phyloP scores from a whole-genome alignment of 106 monocot genomes.

The Iris macrosiphon region DNA sequence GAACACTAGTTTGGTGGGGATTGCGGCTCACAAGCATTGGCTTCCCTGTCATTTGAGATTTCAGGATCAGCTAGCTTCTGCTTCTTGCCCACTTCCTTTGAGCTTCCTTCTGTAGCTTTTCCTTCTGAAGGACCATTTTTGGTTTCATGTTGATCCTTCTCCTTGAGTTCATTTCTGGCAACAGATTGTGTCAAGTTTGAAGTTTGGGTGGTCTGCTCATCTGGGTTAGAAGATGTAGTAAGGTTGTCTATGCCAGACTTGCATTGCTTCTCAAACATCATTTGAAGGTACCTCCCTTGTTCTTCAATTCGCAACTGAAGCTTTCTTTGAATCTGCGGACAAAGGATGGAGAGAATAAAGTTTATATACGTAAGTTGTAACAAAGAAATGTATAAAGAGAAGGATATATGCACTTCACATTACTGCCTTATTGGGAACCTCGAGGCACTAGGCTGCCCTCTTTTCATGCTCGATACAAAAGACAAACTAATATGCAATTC shows the following conservation, averaged over 20 bases:
- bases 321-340: conserved; percentile 75
- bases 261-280: conserved; percentile 74
- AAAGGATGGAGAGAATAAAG: no score
- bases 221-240: conserved; percentile 5
- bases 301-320: conserved; percentile 77
- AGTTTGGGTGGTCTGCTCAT: conserved; percentile 13
- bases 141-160: conserved; percentile 4
- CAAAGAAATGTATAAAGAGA: no score
- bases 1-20: conserved; percentile 13
- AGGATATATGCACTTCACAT: no score
- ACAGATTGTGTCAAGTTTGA: conserved; percentile 12
- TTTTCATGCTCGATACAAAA: no score
- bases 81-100: conserved; percentile 1
- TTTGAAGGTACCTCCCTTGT: conserved; percentile 71
- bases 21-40: neutral
- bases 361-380: no score
- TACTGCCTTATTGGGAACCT: no score
- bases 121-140: neutral
- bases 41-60: neutral
- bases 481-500: no score
- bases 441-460: no score
- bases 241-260: conserved; percentile 23
- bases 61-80: conserved; percentile 6
- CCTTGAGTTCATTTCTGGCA: neutral
- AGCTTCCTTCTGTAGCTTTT: conserved; percentile 1